These are phyloP conservation scores for Porphyrellus sp. DNA, from an alignment of 1,284 basidiomycete genomes.

Conservation along the genomic window DNA sequence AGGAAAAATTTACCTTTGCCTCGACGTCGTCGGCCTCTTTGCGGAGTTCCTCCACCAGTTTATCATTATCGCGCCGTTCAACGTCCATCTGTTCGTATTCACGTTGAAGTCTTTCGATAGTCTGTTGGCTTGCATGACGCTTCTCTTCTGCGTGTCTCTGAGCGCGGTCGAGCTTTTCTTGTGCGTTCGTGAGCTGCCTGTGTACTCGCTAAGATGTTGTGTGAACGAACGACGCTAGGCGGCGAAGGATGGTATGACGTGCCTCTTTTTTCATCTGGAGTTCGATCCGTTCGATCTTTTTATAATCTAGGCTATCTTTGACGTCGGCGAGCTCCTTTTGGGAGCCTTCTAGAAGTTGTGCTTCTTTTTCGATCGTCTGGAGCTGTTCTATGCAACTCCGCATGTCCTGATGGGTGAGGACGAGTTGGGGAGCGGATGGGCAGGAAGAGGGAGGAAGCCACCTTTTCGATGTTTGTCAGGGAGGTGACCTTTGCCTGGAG, in stretches of 20 bases:
- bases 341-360: slow-evolving; percentile 54
- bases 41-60: slow-evolving; percentile 69
- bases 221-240: not conserved
- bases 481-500: slow-evolving; percentile 70
- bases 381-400: slow-evolving; percentile 66
- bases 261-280: slow-evolving; percentile 67
- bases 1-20: slow-evolving; percentile 46
- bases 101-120: slow-evolving; percentile 65
- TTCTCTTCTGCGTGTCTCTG: slow-evolving; percentile 75
- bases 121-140: slow-evolving; percentile 60
- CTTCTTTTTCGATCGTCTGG: slow-evolving; percentile 69
- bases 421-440: not conserved
- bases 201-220: slow-evolving; percentile 56
- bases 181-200: slow-evolving; percentile 72
- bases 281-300: slow-evolving; percentile 68
- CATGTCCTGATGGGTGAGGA: slow-evolving; percentile 52
- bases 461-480: slow-evolving; percentile 73
- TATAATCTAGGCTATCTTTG: slow-evolving; percentile 63
- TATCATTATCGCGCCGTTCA: slow-evolving; percentile 72
- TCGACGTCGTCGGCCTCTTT: slow-evolving; percentile 63
- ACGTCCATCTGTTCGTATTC: slow-evolving; percentile 76
- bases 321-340: slow-evolving; percentile 64
- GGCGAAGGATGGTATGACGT: slow-evolving; percentile 12
- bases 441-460: slow-evolving; percentile 21
- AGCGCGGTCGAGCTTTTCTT: slow-evolving; percentile 72